Evolutionary conservation across 2,329 filamentous ascomycete genomes (phyloP), one percentile per base, ranked within the genome.

Genomic region (Sodiomyces alkalinus): DNA sequence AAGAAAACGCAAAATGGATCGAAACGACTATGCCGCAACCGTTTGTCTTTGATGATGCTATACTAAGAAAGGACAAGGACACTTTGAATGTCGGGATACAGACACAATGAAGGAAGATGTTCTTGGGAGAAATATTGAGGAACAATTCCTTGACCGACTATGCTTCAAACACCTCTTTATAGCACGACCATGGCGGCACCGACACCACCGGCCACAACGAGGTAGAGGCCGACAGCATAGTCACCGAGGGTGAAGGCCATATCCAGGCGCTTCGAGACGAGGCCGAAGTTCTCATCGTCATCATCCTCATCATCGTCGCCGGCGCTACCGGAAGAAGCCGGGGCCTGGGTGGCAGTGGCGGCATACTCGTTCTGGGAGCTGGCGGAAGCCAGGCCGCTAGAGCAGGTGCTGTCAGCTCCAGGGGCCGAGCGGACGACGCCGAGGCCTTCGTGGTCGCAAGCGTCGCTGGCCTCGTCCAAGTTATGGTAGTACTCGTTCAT

Each of bases 401-500:
- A 48, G 64, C 81, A 87, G 32, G 50, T 52, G 17, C 56, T 54
- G 10, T 64, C 53, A 19, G 58, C 56, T 26, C 54, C 43, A 26
- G 60, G 48, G 28, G 58, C 45, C 33, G 60, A 49, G 51, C 66
- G 64, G 30, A 65, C 57, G 33, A 58, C 57, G 27, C 76, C 80
- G 42, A 72, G 58, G 41, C 80, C 77, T 33, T 65, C 58, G 55
- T 86, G 86, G 60, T 73, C 62, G 49, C 81, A 92, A 18, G 80
- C 75, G 30, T 56, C 55, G 16, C 56, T 47, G 27, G 55, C 52
- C 36, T 60, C 60, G 40, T 63, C 57, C 45, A 74, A 62, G 39
- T 51, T 52, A 40, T 62, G 48, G 60, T 79, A 80, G 64, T 86
- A 87, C 41, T 69, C 55, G 58, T 86, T 72, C 40, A 86, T 67